These are phyloP conservation scores for Bocquillonia castaneifolia DNA, from an alignment of 441 rosid genomes.

Conservation along the genomic window DNA sequence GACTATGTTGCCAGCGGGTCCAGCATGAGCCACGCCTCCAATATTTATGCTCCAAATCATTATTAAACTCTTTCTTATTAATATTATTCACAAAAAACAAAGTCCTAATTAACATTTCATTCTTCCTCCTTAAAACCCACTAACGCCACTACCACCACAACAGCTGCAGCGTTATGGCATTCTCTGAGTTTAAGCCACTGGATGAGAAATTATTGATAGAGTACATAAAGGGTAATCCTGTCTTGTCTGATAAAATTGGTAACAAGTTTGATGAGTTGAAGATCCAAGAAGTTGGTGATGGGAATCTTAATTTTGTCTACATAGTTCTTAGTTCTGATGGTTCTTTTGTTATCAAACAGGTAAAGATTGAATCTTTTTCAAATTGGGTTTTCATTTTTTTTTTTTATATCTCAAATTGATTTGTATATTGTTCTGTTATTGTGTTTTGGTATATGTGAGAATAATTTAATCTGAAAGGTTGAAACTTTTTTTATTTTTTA, in stretches of 20 bases:
- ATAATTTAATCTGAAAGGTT: neutral
- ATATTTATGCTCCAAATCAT: neutral
- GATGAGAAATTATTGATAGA: constrained; percentile 62
- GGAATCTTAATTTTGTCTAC: constrained; percentile 82
- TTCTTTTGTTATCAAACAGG: constrained; percentile 87
- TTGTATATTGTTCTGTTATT: too few species aligned
- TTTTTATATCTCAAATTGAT: too few species aligned
- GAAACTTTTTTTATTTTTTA: neutral
- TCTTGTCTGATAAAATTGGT: constrained; percentile 56
- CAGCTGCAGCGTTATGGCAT: constrained; percentile 35
- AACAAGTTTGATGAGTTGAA: constrained; percentile 48
- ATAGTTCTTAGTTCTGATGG: constrained; percentile 54
- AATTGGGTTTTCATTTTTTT: neutral
- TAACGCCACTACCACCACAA: neutral
- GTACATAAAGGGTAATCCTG: constrained; percentile 63
- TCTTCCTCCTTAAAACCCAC: neutral
- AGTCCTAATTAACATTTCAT: too few species aligned
- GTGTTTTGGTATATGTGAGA: too few species aligned
- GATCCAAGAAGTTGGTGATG: constrained; percentile 87
- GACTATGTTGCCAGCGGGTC: neutral
- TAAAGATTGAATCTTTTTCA: constrained; percentile 16
- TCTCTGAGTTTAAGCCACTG: constrained; percentile 53
- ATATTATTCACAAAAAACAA: too few species aligned
- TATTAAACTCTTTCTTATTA: too few species aligned
- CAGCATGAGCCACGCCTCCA: neutral